These are phyloP conservation scores for Candida krabiensis DNA, from an alignment of 805 yeast species.

Conservation along the genomic window DNA sequence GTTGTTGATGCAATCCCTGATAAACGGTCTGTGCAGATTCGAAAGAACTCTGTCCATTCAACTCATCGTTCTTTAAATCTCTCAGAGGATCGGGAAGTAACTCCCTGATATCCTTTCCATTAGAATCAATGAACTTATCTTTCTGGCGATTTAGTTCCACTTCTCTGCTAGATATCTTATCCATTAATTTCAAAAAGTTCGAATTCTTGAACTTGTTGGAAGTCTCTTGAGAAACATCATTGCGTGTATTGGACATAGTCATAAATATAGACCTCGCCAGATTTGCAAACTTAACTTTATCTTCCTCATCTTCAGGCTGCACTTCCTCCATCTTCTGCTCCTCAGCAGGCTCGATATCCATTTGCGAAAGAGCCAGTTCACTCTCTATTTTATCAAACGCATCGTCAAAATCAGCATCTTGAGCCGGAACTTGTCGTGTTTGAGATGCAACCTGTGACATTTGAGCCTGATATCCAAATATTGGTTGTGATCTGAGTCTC, in stretches of 20 bases:
- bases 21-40: constrained; percentile 25
- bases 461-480: not conserved
- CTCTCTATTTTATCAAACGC: constrained; percentile 32
- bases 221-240: constrained; percentile 30
- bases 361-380: constrained; percentile 14
- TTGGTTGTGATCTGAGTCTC: constrained; percentile 2
- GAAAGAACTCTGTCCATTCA: constrained; percentile 20
- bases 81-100: constrained; percentile 28
- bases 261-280: constrained; percentile 39
- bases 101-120: constrained; percentile 39
- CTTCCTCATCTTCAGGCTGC: constrained; percentile 25
- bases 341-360: constrained; percentile 2
- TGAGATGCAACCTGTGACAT: constrained; percentile 1
- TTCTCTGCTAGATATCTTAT: constrained; percentile 36
- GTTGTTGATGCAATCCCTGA: constrained; percentile 17
- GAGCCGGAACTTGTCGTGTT: constrained; percentile 3
- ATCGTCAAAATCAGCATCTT: constrained; percentile 20
- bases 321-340: constrained; percentile 11
- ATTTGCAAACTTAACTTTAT: constrained; percentile 38
- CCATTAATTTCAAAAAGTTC: constrained; percentile 42
- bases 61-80: constrained; percentile 24
- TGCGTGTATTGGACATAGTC: constrained; percentile 36
- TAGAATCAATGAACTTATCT: constrained; percentile 36
- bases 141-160: constrained; percentile 37
- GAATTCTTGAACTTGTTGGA: constrained; percentile 39